Conservation (phyloP, 164 flowering plant genomes). For the Amborella trichopoda region DNA sequence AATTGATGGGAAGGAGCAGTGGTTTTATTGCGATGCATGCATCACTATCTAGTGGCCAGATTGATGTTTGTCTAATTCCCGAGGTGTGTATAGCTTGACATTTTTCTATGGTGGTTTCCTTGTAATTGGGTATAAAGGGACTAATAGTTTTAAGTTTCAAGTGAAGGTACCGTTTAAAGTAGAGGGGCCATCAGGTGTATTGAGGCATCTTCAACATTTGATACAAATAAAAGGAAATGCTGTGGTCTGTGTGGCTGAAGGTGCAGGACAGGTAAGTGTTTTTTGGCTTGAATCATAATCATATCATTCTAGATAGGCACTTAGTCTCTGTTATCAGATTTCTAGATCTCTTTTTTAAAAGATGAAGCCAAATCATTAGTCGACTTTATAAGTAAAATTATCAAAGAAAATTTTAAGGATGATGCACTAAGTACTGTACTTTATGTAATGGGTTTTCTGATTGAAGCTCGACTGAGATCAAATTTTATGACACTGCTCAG, state of each 20-base stretch:
- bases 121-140: neutral
- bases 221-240: constrained; percentile 86
- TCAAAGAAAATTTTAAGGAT: too few relatives aligned
- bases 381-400: too few relatives aligned
- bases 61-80: constrained; percentile 85
- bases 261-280: constrained; percentile 82
- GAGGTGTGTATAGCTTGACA: constrained; percentile 35
- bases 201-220: constrained; percentile 47
- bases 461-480: too few relatives aligned
- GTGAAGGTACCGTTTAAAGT: constrained; percentile 57
- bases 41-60: constrained; percentile 85
- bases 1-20: constrained; percentile 93
- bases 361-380: too few relatives aligned
- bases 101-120: neutral
- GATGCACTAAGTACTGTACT: too few relatives aligned
- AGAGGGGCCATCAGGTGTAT: constrained; percentile 74
- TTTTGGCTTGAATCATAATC: neutral
- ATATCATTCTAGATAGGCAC: too few relatives aligned
- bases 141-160: neutral
- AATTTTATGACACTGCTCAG: constrained; percentile 32
- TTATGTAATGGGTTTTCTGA: too few relatives aligned
- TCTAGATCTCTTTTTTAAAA: too few relatives aligned
- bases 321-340: too few relatives aligned
- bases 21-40: constrained; percentile 97
- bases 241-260: constrained; percentile 87